These are phyloP conservation scores for Chaetomium sp. DNA, from an alignment of 2,329 filamentous ascomycete genomes.

Conservation along the genomic window DNA sequence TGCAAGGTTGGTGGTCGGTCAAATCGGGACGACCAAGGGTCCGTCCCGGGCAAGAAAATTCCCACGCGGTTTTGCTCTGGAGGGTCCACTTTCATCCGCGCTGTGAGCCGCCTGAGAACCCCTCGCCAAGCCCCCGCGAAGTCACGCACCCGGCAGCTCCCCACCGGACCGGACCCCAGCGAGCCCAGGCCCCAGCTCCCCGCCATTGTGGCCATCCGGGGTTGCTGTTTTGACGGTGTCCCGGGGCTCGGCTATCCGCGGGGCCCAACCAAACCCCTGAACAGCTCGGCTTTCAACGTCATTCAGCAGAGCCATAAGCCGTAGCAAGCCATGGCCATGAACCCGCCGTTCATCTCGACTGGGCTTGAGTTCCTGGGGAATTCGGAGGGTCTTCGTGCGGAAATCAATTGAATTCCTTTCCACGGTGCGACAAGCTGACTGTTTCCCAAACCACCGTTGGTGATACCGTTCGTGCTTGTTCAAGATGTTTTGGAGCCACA, in stretches of 20 bases:
- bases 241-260: slow-evolving; percentile 24
- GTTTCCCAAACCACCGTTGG: slow-evolving; percentile 1
- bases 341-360: neutral
- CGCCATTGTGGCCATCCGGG: slow-evolving; percentile 6
- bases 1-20: neutral
- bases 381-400: neutral
- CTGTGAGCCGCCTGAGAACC: no score
- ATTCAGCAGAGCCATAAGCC: slow-evolving; percentile 23
- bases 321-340: slow-evolving; percentile 21
- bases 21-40: neutral
- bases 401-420: slow-evolving; percentile 11
- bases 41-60: slow-evolving; percentile 19
- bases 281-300: slow-evolving; percentile 23
- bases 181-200: neutral
- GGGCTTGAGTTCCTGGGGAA: neutral
- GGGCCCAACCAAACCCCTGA: slow-evolving; percentile 10
- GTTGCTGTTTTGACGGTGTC: neutral
- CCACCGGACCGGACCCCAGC: no score
- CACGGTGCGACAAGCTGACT: slow-evolving; percentile 9
- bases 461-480: slow-evolving; percentile 6
- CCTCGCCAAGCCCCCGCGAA: no score
- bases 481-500: slow-evolving; percentile 50
- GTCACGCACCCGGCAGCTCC: no score
- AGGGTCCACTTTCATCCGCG: slow-evolving; percentile 15
- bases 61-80: slow-evolving; percentile 12